phyloP scores from a whole-genome alignment of 1,284 basidiomycete species.

The Leucoagaricus sp. region DNA sequence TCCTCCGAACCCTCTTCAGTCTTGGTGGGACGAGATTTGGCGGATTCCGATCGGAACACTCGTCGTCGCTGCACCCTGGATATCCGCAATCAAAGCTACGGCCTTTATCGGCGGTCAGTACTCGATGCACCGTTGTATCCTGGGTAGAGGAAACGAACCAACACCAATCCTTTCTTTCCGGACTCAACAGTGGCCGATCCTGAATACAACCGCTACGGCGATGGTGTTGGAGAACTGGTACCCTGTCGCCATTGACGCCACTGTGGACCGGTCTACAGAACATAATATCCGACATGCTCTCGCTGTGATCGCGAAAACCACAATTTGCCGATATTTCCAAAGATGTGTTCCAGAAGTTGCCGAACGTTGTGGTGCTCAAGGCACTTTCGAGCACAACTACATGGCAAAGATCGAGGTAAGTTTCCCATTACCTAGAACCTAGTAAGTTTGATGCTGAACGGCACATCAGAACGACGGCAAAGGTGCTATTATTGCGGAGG shows the following conservation, averaged over 20 bases:
- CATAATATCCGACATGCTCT: slow-evolving; percentile 48
- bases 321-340: slow-evolving; percentile 50
- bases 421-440: slow-evolving; percentile 5
- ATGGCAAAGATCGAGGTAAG: slow-evolving; percentile 51
- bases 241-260: slow-evolving; percentile 33
- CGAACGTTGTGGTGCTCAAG: slow-evolving; percentile 58
- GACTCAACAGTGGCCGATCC: slow-evolving; percentile 56
- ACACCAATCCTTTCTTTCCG: slow-evolving; percentile 54
- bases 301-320: slow-evolving; percentile 51
- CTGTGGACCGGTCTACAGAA: slow-evolving; percentile 36
- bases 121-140: slow-evolving; percentile 48
- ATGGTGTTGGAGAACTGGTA: slow-evolving; percentile 50
- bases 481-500: slow-evolving; percentile 54
- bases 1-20: slow-evolving; percentile 40
- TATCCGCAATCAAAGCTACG: slow-evolving; percentile 47
- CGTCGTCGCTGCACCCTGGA: slow-evolving; percentile 47
- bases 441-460: slow-evolving; percentile 12
- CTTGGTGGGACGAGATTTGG: slow-evolving; percentile 56
- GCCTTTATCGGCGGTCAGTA: slow-evolving; percentile 52
- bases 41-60: slow-evolving; percentile 50
- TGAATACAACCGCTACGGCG: slow-evolving; percentile 45
- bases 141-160: slow-evolving; percentile 38
- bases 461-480: slow-evolving; percentile 46
- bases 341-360: slow-evolving; percentile 46
- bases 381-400: slow-evolving; percentile 55